Percentiles rank a stretch among this genome's conserved stretches.
Evolutionary conservation across 805 yeast species (phyloP).

Genomic region (Ogataea sp.): DNA sequence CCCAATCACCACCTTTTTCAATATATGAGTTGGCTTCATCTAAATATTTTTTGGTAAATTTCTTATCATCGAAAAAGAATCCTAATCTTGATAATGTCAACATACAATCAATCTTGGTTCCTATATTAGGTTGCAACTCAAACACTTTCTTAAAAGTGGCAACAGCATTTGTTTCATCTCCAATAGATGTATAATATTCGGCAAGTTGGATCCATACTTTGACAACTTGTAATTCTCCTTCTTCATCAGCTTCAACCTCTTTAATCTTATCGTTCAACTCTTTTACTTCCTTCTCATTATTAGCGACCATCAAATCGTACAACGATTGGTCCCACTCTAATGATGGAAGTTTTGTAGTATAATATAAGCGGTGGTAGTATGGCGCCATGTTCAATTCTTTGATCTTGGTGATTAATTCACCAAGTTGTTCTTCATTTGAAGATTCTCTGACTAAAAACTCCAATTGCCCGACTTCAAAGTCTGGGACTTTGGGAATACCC

Average conservation of each 20-base stretch:
- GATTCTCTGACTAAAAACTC: slow-evolving; percentile 52
- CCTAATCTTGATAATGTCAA: slow-evolving; percentile 82
- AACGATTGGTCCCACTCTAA: slow-evolving; percentile 54
- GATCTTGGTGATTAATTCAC: slow-evolving; percentile 35
- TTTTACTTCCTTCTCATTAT: slow-evolving; percentile 48
- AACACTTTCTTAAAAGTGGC: slow-evolving; percentile 62
- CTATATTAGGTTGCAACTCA: slow-evolving; percentile 76
- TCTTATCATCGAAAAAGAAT: slow-evolving; percentile 78
- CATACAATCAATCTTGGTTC: slow-evolving; percentile 80
- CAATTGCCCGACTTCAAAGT: slow-evolving; percentile 71
- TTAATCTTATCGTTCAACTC: slow-evolving; percentile 46
- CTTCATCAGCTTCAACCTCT: slow-evolving; percentile 58
- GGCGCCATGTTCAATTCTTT: slow-evolving; percentile 63
- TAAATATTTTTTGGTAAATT: slow-evolving; percentile 59
- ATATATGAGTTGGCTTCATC: slow-evolving; percentile 67
- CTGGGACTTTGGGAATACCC: slow-evolving; percentile 62
- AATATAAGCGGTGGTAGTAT: slow-evolving; percentile 61
- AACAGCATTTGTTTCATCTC: slow-evolving; percentile 69
- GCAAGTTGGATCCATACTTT: slow-evolving; percentile 75
- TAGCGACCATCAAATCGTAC: slow-evolving; percentile 40
- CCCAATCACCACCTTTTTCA: slow-evolving; percentile 99
- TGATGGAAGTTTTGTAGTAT: slow-evolving; percentile 30
- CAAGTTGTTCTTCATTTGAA: slow-evolving; percentile 20
- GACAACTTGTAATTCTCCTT: slow-evolving; percentile 79
- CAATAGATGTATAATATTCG: slow-evolving; percentile 78